phyloP scores from a whole-genome alignment of 1,284 basidiomycete genomes.

The Somion occarium region DNA sequence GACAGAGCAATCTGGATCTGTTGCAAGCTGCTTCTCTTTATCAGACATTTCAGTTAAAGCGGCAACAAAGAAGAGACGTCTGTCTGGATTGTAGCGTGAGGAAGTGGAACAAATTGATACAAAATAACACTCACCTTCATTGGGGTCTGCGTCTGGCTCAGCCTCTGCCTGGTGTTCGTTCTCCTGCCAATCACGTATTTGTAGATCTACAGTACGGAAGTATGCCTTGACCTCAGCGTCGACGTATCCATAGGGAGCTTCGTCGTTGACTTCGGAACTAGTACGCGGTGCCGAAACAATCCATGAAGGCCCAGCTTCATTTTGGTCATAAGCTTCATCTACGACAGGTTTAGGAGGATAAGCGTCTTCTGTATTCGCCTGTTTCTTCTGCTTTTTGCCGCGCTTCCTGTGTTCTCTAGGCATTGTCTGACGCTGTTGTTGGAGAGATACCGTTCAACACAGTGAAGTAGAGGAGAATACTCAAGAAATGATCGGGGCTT shows the following conservation, averaged over 20 bases:
- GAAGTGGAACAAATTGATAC: conserved; percentile 2
- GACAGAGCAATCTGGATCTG: conserved; percentile 87
- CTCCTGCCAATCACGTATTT: conserved; percentile 83
- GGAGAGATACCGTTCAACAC: not conserved
- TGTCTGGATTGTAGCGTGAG: conserved; percentile 44
- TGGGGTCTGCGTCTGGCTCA: conserved; percentile 53
- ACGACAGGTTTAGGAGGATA: conserved; percentile 2
- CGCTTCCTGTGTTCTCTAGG: conserved; percentile 73
- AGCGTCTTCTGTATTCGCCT: conserved; percentile 27
- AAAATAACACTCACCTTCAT: conserved; percentile 59
- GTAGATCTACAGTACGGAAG: conserved; percentile 81
- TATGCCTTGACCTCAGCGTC: conserved; percentile 90
- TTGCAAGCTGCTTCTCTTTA: conserved; percentile 85
- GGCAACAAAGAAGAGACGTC: conserved; percentile 78
- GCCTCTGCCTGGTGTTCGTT: conserved; percentile 26
- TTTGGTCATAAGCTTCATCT: conserved; percentile 10
- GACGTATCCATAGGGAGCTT: conserved; percentile 84
- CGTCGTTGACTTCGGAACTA: conserved; percentile 41
- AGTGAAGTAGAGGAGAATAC: too few relatives aligned
- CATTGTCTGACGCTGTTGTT: conserved; percentile 35
- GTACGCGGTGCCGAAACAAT: conserved; percentile 40
- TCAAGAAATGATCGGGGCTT: not conserved
- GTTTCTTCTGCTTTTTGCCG: conserved; percentile 70
- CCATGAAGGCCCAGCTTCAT: conserved; percentile 54
- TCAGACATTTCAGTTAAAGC: conserved; percentile 80